Evolutionary conservation across 257 asterid genomes (phyloP), one percentile per base, ranked within the genome.

Genomic region (Gynochthodes officinalis): DNA sequence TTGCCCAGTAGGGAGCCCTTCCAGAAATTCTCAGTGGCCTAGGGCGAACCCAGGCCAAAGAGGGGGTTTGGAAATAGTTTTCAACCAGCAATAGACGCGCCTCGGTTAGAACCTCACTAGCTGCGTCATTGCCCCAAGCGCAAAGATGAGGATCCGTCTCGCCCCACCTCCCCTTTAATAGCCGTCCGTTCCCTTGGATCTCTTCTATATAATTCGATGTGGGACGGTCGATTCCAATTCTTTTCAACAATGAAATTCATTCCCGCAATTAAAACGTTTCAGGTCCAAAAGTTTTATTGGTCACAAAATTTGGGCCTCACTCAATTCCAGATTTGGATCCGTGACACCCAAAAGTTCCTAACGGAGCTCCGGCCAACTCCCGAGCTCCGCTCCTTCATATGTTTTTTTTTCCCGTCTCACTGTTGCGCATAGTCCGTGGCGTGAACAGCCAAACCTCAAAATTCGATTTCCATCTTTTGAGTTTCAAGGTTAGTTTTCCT

Each of bases 61-160:
- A 46, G 59, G 43, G 59, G 59, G 59, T 67, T 65, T 65, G 55
- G 57, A 65, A 65, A 25, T 43, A 46, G 80, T 79, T 75, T 72
- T 75, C 82, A 79, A 79, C 77, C 83, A 75, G 80, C 83, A 79
- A 79, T 75, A 49, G 80, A 79, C 77, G 82, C 78, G 83, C 81
- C 78, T 80, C 79, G 81, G 84, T 80, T 80, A 76, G 58, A 9
- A 73, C 84, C 84, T 76, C 84, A 80, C 69, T 49, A 80, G 79
- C 78, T 80, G 79, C 81, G 79, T 80, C 81, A 76, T 72, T 80
- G 76, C 79, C 82, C 82, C 82, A 78, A 78, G 84, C 84, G 81
- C 84, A 76, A 80, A 80, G 84, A 76, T 64, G 0, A 43, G n/a
- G n/a, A n/a, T n/a, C n/a, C n/a, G n/a, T n/a, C n/a, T n/a, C n/a